These are phyloP conservation scores for Colletotrichum simmondsii DNA, from an alignment of 2,329 filamentous ascomycete genomes.

Conservation along the genomic window DNA sequence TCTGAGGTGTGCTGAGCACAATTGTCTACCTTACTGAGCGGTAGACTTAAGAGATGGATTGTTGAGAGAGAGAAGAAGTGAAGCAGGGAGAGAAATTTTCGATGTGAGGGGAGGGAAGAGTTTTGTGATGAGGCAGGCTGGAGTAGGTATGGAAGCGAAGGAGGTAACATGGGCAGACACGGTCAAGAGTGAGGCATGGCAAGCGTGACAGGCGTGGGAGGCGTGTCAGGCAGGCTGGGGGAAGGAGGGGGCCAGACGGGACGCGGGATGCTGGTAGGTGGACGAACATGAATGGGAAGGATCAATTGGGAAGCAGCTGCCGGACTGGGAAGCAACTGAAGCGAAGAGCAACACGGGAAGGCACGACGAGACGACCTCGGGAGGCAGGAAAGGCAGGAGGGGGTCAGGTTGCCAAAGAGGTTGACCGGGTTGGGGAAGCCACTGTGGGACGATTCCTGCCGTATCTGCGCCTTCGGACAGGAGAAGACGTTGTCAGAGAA, in stretches of 20 bases:
- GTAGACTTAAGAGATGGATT: background rate
- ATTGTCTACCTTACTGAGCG: background rate
- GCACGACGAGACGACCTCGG: background rate
- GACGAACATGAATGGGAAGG: no score
- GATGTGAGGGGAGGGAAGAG: background rate
- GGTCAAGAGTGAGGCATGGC: background rate
- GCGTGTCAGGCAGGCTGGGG: background rate
- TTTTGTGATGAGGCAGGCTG: constrained; percentile 8
- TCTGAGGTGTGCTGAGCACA: background rate
- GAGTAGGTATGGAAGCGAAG: background rate
- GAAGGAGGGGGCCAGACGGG: background rate
- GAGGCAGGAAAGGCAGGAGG: background rate
- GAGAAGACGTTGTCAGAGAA: background rate
- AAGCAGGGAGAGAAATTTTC: background rate
- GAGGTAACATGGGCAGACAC: background rate
- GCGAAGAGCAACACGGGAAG: background rate
- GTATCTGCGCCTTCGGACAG: constrained; percentile 3
- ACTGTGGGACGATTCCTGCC: constrained; percentile 29
- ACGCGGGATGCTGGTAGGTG: background rate
- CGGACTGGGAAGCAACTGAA: background rate
- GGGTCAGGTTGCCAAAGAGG: background rate
- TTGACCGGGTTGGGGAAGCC: constrained; percentile 16
- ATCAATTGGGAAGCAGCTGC: background rate
- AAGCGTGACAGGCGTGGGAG: background rate
- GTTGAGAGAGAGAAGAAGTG: background rate